Evolutionary conservation across 768 basidiomycete genomes (phyloP), one percentile per base, ranked within the genome.

Genomic region (Mycena olivaceomarginata): DNA sequence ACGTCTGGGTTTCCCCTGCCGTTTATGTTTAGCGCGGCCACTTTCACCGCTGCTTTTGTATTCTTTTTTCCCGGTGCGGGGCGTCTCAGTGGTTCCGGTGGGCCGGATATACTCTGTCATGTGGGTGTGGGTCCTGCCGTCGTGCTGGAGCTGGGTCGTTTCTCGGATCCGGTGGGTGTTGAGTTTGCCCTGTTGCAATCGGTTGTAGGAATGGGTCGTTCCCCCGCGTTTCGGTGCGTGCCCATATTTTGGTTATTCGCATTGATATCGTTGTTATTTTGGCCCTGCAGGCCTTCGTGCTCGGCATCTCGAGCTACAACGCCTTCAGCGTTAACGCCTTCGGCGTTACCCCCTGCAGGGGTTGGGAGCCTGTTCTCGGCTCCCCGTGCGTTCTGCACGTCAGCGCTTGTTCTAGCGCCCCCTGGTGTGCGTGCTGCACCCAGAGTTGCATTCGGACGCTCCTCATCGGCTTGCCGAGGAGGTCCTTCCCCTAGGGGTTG

Each of bases 11-110:
- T 51, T 2, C 70, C 75, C 0, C n/a, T 53, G 0, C 76, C 79
- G 22, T 41, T 40, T 1, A 80, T 80, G 31, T 80, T 80, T 12
- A 80, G 40, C 43, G 76, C 64, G 8, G 76, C 72, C 4, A 80
- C 18, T 31, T 57, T 74, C 1, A 75, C 59, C 0, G 68, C 41
- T 12, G 78, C 79, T 46, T 75, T 76, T 1, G 67, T 74, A 25
- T 74, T 77, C 18, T 77, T 77, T 4, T 63, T 65, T 20, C 65
- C 48, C 4, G 22, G 31, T 3, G 20, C 16, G 0, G 4, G 39
- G 6, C 37, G 20, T 15, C 11, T 12, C 3, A 45, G 6, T 8
- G 46, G 62, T 9, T 31, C 31, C 31, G 31, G 7, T 11, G 25
- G 57, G 6, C 62, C 70, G 70, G 70, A 46, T 51, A 64, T 3